Evolutionary conservation across 495 filamentous ascomycete species (phyloP), one percentile per base, ranked within the genome.

Genomic region (Hypoxylon cercidicola): DNA sequence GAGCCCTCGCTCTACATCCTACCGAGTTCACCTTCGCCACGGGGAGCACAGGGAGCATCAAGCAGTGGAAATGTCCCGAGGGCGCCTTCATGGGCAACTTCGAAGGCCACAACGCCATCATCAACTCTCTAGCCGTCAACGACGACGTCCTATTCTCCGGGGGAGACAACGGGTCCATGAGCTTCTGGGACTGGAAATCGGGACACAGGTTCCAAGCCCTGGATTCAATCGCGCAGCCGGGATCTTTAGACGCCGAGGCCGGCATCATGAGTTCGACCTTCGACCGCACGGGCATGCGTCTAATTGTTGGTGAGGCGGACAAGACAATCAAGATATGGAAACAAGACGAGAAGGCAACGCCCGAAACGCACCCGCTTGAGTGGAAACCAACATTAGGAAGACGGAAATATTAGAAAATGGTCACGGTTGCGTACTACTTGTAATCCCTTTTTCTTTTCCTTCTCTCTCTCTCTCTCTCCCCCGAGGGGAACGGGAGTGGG

Each of bases 41-140:
- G 61, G 94, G 90, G 59, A 95, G 91, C 70, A 93, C 93, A 0
- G 89, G 89, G 20, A 92, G 89, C 74, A 99, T 99, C 79, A 99
- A 99, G 82, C 96, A 98, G 76, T 99, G 95, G 94, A 98, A 98
- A 75, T 98, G 93, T 69, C 96, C 96, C 15, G 94, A 97, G 77
- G 96, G 94, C 35, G 93, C 90, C 28, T 97, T 99, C 75, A 99
- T 99, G 96, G 93, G 97, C 78, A 98, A 98, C 77, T 99, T 97
- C 72, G 93, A 97, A 40, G 93, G 93, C 37, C 93, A 97, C 64
- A 97, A 97, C 67, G 85, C 92, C 44, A 92, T 99, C 75, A 95
- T 98, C 80, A 99, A 99, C 74, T 92, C 92, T 0, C 76, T 99
- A n/a, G 80, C 89, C 32, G 91, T 92, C 32, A 99, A 99, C 74